Base-by-base conservation (phyloP, 2,329 filamentous ascomycete genomes). In the Coniochaeta prunicola region DNA sequence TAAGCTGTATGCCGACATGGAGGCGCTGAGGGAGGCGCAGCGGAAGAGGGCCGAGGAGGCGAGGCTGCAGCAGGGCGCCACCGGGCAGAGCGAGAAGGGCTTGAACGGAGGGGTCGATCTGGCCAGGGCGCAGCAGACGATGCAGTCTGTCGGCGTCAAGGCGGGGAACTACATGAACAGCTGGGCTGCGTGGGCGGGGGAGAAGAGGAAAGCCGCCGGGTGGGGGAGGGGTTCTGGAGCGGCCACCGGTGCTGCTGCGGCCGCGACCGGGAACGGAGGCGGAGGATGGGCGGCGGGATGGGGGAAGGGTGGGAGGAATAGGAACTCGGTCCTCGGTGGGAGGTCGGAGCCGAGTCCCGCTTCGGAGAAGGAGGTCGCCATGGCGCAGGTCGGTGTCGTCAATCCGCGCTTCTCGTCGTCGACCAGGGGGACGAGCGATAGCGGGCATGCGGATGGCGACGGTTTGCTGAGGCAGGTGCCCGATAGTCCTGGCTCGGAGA, bases 1-100 rank as follows among this genome's bases (percentile, higher is more conserved):
- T 71, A 92, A 86, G 67, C 79, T 97, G 30, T 97, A 96, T 79
- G 84, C 91, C 0, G 93, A 97, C 66, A 90, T 97, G 74, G 93
- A 97, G 72, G 77, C 84, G 2, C 83, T 91, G 74, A 81, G 90
- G 15, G 90, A 92, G 73, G 82, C 84, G 17, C 89, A 92, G 70
- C 79, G 84, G 59, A 86, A 83, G 66, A 78, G 80, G 56, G 76
- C 80, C 5, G 85, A 88, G 60, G 81, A 88, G 67, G 72, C 76
- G 54, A 75, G 76, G 63, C 45, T 61, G 50, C 62, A 63, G 33
- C 64, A 66, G 36, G 33, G 5, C 3, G 33, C 33, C 33, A 24
- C 57, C 50, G 56, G 58, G 57, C 26, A 58, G 24, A 56, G 56
- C 17, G 58, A 62, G 13, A 66, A 70, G 36, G 68, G 45, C 5